Base-by-base conservation (phyloP, 345 rosid species). In the Moricandia arvensis region DNA sequence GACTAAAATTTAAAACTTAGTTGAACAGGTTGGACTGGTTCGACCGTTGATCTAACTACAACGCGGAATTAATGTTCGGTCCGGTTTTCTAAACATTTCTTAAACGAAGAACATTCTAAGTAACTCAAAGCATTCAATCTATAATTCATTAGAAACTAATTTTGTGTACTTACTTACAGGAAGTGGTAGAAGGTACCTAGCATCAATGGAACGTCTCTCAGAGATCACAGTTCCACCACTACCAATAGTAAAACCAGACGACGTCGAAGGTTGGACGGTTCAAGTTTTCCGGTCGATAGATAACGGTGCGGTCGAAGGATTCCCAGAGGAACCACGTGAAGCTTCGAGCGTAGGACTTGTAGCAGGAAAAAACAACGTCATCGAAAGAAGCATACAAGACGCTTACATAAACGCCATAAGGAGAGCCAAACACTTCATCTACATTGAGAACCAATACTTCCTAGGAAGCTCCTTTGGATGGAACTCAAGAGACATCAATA, bases 361-460 rank as follows among this genome's bases (percentile, higher is more conserved):
- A 0, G 75, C 80, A 3, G 92, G 87, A 1, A 93, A 89, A 75
- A 82, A 83, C 8, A 82, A 68, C 27, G 72, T 88, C 59, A 83
- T 93, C 4, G 96, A 93, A 15, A 64, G 82, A 79, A 88, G 96
- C 93, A 82, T 90, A 67, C 97, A 93, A 74, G 96, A 93, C 63
- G 96, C 93, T 35, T 91, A 89, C 53, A 85, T 93, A 67, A 82
- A 81, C 2, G 96, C 91, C 6, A 93, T 91, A 61, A 82, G 98
- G 8, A 80, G 97, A 64, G 96, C 97, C 7, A 87, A 86, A 59
- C 74, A 86, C n/a, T 93, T 91, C 12, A 87, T 93, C 63, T 93
- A 89, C 82, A 89, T 93, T 12, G 98, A 93, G 61, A 93, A 88
- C 69, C 98, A 91, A 73, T 93, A 93, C 72, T 91, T 91, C 72